Evolutionary conservation across 306 rosid genomes (phyloP).

Genomic region (Prunus kanzakura): DNA sequence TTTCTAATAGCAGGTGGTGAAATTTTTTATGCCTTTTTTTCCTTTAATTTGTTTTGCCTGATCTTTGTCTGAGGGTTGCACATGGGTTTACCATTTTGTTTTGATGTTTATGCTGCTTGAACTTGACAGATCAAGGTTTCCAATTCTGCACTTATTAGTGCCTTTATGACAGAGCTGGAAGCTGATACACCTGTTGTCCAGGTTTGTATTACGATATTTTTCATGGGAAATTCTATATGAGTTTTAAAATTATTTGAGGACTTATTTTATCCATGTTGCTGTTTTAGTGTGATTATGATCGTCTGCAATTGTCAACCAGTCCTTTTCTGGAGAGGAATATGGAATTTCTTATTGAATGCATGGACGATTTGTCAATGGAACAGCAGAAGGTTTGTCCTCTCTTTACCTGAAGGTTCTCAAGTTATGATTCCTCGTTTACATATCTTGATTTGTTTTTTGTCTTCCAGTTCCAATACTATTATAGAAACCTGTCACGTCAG

Average conservation of each 20-base stretch:
- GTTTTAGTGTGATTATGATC: slow-evolving; percentile 86
- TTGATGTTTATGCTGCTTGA: slow-evolving; percentile 14
- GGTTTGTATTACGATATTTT: slow-evolving; percentile 44
- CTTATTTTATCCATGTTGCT: slow-evolving; percentile 18
- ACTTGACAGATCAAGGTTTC: slow-evolving; percentile 81
- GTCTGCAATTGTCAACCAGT: slow-evolving; percentile 75
- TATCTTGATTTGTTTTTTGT: slow-evolving; percentile 13
- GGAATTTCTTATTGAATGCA: slow-evolving; percentile 93
- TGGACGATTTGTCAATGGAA: slow-evolving; percentile 89
- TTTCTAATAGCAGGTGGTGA: neutral
- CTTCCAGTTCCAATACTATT: slow-evolving; percentile 79
- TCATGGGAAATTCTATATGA: slow-evolving; percentile 5
- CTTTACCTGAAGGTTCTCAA: slow-evolving; percentile 9
- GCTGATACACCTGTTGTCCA: slow-evolving; percentile 81
- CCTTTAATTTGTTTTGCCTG: neutral
- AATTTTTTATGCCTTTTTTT: neutral
- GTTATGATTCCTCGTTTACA: slow-evolving; percentile 1
- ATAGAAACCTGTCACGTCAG: slow-evolving; percentile 80
- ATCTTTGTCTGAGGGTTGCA: neutral
- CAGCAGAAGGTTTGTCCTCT: slow-evolving; percentile 77
- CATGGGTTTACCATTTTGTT: slow-evolving; percentile 7
- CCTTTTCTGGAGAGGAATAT: slow-evolving; percentile 89
- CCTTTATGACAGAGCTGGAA: slow-evolving; percentile 93
- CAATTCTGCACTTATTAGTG: slow-evolving; percentile 94
- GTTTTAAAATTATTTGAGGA: slow-evolving; percentile 11